Evolutionary conservation across 1,284 basidiomycete genomes (phyloP), one percentile per base, ranked within the genome.

Genomic region (Puccinia coronata): DNA sequence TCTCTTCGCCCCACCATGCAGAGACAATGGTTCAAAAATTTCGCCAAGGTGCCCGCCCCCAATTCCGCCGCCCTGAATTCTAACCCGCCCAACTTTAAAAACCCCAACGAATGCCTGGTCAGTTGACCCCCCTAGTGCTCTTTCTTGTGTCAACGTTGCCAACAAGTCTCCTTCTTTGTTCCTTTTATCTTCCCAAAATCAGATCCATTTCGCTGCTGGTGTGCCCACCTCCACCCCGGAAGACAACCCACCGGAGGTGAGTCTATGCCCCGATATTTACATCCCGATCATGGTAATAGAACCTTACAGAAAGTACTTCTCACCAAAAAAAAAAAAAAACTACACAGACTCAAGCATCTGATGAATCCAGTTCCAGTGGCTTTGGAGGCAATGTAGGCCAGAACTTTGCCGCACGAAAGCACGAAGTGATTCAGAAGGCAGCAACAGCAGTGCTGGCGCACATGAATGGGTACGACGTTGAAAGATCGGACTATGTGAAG

Each of bases 361-460:
- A n/a, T n/a, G n/a, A n/a, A 47, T 47, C 8, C 43, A 47, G 8
- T 47, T 47, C 59, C 14, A 12, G 59, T 63, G 34, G 14, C 5
- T 18, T 16, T 34, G 16, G 31, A 14, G 12, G 28, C 18, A 16
- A 34, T 36, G 34, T 4, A 34, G 34, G 16, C 16, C 28, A 18
- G 49, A 55, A 9, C 16, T 34, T 39, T 16, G 9, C 31, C 28
- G 70, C 31, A 5, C 28, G 47, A 51, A 55, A 31, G 55, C 47
- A 51, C 11, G 49, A 72, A 2, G 55, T 39, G 36, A 61, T 75
- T 25, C n/a, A 23, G 23, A 75, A 75, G 36, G 72, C 72, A 8
- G 72, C 72, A 6, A n/a, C 41, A 39, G 72, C 72, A 2, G 72
- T 75, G 31, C 59, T 75, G 72, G 72, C 72, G 8, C 53, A 53